Evolutionary conservation across 1,284 basidiomycete species (phyloP), one percentile per base, ranked within the genome.

Genomic region (Fistulinella cinereoalba): DNA sequence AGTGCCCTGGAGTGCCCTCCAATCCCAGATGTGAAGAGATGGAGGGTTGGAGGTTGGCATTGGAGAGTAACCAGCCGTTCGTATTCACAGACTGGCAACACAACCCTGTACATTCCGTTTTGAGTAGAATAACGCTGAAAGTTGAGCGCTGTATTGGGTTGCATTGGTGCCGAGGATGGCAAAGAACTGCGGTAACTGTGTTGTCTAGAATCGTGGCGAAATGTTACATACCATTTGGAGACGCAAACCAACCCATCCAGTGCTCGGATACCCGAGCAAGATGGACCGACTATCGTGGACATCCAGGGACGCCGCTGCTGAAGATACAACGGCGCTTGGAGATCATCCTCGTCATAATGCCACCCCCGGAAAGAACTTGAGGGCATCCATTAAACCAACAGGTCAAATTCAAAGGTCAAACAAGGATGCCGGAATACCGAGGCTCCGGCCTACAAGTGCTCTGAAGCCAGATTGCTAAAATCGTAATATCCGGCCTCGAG

Each of bases 231-330:
- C 46, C n/a, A 7, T 31, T 44, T 44, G 40, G 43, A 43, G 48
- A 46, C 41, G 41, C 38, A 32, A 44, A 37, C 39, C 46, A 45
- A 38, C 64, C 62, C 59, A 65, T 61, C 58, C 59, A 65, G 59
- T 61, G 60, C 18, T 27, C 25, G 44, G 49, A 44, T 32, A 37
- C 41, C 29, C 18, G 10, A 45, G 38, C 46, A 41, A 48, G n/a
- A n/a, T n/a, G 44, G 41, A 31, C 41, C 27, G 43, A 10, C 34
- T 18, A 33, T 43, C 22, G 18, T 13, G 28, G 33, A 38, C 6
- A 38, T 37, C 22, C 24, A 46, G 40, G 16, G 19, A 31, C 31
- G 16, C 28, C 34, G n/a, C n/a, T n/a, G 19, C 24, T 15, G 21
- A 28, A 32, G 24, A 46, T 32, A 40, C 37, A 43, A 40, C 21